Evolutionary conservation across 2,329 filamentous ascomycete genomes (phyloP), one percentile per base, ranked within the genome.

Genomic region (Calonectria multiphialidica): DNA sequence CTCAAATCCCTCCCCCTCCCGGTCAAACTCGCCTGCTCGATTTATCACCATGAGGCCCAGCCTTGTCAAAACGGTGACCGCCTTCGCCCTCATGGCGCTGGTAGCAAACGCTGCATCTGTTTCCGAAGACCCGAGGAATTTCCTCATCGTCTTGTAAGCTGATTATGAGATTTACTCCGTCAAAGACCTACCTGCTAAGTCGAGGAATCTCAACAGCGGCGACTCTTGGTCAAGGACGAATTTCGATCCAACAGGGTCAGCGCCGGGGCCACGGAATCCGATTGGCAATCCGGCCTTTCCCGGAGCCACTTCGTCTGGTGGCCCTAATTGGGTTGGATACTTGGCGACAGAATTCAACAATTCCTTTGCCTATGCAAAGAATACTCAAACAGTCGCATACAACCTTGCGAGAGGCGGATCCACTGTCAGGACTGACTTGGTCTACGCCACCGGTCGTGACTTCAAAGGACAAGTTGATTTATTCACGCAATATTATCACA

Each of bases 231-330:
- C 79, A 8, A 78, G 82, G 25, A 81, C 81, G 0, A 88, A 88
- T 12, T 93, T 93, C 81, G 82, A 91, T 71, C 82, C 87, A 49
- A 86, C 82, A 12, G 83, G 85, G 25, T 81, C 85, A 0, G 86
- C 90, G 40, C 90, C 92, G 1, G 88, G 84, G 9, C 74, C 84
- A 2, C 79, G 83, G 1, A 91, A 92, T 73, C 90, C 91, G 0
- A 84, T 93, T 45, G 92, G 92, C 1, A 93, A 93, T 76, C 91
- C 91, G 0, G 73, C 83, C 0, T 90, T 89, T 73, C 88, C 87
- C 0, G 86, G 88, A 28, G 86, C 81, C 72, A 89, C 88, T n/a
- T 85, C 87, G 0, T 82, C 85, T 9, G 87, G 87, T 21, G 88
- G 88, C 15, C 79, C 83, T 23, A 89, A 90, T 75, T 90, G 88